phyloP scores from a whole-genome alignment of 2,329 filamentous ascomycete species.

The Fusarium compactum region DNA sequence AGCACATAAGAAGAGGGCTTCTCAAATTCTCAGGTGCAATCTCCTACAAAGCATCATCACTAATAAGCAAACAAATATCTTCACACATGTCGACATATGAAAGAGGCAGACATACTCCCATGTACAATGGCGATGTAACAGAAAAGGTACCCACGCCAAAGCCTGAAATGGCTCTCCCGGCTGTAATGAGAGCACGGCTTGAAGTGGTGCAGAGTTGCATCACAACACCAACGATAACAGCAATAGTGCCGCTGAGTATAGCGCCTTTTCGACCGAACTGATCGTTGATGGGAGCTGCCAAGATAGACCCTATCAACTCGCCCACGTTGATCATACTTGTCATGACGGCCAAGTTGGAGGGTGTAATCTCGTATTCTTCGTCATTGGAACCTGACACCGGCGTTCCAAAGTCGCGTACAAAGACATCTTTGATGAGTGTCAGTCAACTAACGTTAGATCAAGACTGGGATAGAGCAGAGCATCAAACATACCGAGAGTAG shows the following conservation, averaged over 20 bases:
- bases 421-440: constrained; percentile 45
- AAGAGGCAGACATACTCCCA: constrained; percentile 46
- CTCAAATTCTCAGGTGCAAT: constrained; percentile 51
- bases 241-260: constrained; percentile 46
- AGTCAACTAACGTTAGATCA: neutral
- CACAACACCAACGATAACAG: constrained; percentile 45
- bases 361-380: constrained; percentile 45
- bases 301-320: constrained; percentile 53
- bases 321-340: constrained; percentile 57
- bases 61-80: neutral
- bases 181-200: constrained; percentile 41
- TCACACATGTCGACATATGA: neutral
- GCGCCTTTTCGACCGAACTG: constrained; percentile 50
- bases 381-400: constrained; percentile 12
- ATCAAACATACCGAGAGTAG: constrained; percentile 47
- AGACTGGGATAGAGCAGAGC: neutral
- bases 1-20: constrained; percentile 54
- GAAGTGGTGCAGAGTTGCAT: constrained; percentile 46
- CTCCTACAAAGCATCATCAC: constrained; percentile 31
- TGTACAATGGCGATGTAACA: constrained; percentile 54
- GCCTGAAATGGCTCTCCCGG: constrained; percentile 39
- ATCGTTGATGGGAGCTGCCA: constrained; percentile 55
- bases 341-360: constrained; percentile 47
- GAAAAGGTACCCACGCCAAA: constrained; percentile 54
- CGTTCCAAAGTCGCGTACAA: constrained; percentile 51